These are phyloP conservation scores for Gynostemma pentaphyllum DNA, from an alignment of 306 rosid genomes.

Conservation along the genomic window DNA sequence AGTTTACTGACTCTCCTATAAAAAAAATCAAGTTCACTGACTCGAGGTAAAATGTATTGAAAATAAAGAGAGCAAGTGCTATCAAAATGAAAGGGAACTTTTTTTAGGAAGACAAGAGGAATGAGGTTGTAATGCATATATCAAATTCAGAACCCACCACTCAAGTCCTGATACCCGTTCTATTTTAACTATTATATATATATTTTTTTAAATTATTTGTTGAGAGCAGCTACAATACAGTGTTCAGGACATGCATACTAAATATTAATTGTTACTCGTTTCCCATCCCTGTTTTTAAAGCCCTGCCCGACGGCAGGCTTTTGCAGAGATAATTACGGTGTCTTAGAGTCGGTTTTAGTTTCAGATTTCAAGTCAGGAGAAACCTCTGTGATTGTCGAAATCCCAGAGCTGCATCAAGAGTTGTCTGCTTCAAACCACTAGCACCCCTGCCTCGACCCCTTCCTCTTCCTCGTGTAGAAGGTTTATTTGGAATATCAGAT, in stretches of 20 bases:
- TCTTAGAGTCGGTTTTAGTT: background rate
- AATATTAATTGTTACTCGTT: background rate
- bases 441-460: slow-evolving; percentile 74
- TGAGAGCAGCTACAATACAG: background rate
- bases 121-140: background rate
- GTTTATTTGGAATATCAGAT: slow-evolving; percentile 32
- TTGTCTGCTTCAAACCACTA: slow-evolving; percentile 67
- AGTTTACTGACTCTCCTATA: background rate
- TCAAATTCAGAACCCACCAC: background rate
- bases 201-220: too few species aligned
- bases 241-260: background rate
- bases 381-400: slow-evolving; percentile 77
- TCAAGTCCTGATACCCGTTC: background rate
- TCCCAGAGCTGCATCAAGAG: slow-evolving; percentile 78
- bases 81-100: background rate
- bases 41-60: background rate
- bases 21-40: background rate
- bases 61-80: background rate
- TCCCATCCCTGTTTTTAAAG: background rate
- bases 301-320: background rate
- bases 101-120: background rate
- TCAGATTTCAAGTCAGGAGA: background rate
- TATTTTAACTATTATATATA: background rate
- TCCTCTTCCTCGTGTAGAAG: slow-evolving; percentile 60
- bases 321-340: background rate